Base-by-base conservation (phyloP, 768 basidiomycete genomes). In the Mrakia frigida region DNA sequence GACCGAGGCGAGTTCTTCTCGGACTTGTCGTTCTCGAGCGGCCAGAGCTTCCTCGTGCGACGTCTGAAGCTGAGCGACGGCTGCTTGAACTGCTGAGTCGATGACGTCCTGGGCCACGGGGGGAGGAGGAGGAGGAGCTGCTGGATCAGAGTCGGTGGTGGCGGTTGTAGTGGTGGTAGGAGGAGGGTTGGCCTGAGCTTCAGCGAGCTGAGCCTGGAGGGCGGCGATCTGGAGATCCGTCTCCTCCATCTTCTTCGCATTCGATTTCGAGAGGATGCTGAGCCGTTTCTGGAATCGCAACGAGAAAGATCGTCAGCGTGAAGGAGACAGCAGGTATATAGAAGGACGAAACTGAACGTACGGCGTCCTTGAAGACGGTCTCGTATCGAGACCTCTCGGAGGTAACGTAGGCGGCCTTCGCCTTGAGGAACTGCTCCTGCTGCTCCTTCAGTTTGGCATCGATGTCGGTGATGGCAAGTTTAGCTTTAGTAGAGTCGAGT, bases 11-110 rank as follows among this genome's bases (percentile, higher is more conserved):
- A 70, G 72, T 41, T 77, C 73, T 18, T 60, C 59, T 59, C 65
- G 73, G 16, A 78, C 16, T 46, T 74, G n/a, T 13, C 60, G 73
- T 56, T 78, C 77, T 13, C 60, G 77, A 21, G 63, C 72, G 46
- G 77, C 73, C 56, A 78, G 68, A 5, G 67, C 52, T 23, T 68
- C 73, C 50, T 52, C 73, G 56, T 78, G 73, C 13, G 73, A 33
- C 31, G 68, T 63, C 5, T 72, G 31, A 33, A 78, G 67, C 28
- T 78, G 65, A 39, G 73, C 73, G 37, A 74, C 56, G 21, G 77
- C 77, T 16, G 41, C 43, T 3, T 68, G 18, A 18, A 78, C 73
- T 2, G 77, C 77, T 21, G 72, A 56, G 37, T 70, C 41, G 43
- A 78, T 61, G 25, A 74, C 65, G 5, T 74, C 77, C 11, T 78